phyloP scores from a whole-genome alignment of 805 yeast species.

The Ogataea dorogensis region DNA sequence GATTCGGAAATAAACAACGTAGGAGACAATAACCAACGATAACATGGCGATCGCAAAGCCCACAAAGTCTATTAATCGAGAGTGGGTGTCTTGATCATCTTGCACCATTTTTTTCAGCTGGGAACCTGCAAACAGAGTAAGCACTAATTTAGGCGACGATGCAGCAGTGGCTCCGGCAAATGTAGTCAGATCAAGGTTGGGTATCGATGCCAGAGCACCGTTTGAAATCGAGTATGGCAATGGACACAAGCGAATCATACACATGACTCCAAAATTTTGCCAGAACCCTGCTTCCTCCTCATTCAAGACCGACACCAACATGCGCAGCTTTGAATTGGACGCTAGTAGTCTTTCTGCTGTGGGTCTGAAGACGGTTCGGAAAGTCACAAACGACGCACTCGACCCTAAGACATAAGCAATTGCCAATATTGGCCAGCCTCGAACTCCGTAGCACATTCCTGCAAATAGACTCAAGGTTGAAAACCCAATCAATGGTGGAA shows the following conservation, averaged over 20 bases:
- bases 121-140: conserved; percentile 75
- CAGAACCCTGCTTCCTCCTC: conserved; percentile 44
- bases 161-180: conserved; percentile 70
- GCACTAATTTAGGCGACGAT: conserved; percentile 79
- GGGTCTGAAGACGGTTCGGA: conserved; percentile 54
- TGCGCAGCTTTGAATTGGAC: conserved; percentile 62
- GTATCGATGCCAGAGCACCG: conserved; percentile 89
- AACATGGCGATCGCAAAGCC: conserved; percentile 57
- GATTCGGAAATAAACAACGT: conserved; percentile 6
- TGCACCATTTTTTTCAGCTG: conserved; percentile 70
- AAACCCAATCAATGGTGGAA: conserved; percentile 91
- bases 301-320: conserved; percentile 69
- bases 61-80: conserved; percentile 59
- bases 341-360: conserved; percentile 62
- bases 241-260: conserved; percentile 82
- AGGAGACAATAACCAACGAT: conserved; percentile 49
- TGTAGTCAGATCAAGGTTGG: conserved; percentile 60
- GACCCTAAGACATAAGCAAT: conserved; percentile 72
- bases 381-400: conserved; percentile 65
- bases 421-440: conserved; percentile 80
- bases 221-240: conserved; percentile 89
- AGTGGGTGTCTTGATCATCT: conserved; percentile 40
- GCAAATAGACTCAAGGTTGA: conserved; percentile 60
- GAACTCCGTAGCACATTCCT: conserved; percentile 83
- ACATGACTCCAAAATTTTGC: conserved; percentile 62